Conservation (phyloP, 495 filamentous ascomycete genomes). For the Aspergillus conjunctus region DNA sequence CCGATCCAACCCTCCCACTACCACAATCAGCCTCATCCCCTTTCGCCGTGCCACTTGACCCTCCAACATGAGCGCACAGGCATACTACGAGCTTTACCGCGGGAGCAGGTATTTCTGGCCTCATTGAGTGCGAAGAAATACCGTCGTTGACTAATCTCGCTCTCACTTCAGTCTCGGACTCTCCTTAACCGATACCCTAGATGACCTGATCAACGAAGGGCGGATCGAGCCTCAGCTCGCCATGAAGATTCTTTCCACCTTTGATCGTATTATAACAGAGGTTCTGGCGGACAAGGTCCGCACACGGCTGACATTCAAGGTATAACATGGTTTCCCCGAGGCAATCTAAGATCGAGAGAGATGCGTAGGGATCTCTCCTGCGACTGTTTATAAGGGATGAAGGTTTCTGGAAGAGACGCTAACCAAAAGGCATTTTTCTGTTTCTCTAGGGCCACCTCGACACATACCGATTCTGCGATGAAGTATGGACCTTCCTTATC, state of each 20-base stretch:
- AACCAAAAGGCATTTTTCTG: conserved; percentile 9
- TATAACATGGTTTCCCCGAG: conserved; percentile 43
- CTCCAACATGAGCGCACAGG: conserved; percentile 39
- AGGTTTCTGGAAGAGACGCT: conserved; percentile 13
- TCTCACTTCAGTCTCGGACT: conserved; percentile 71
- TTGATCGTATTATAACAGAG: conserved; percentile 86
- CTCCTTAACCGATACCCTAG: conserved; percentile 92
- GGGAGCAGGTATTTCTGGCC: conserved; percentile 75
- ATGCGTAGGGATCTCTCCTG: neutral
- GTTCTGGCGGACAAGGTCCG: conserved; percentile 89
- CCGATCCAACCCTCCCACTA: conserved; percentile 22
- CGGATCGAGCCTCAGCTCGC: conserved; percentile 96
- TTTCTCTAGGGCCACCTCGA: conserved; percentile 82
- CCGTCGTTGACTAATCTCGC: conserved; percentile 9
- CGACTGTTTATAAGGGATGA: neutral
- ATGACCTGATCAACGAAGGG: conserved; percentile 88
- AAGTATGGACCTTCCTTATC: conserved; percentile 99
- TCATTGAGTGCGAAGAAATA: too few species aligned
- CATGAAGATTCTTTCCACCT: conserved; percentile 94
- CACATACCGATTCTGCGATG: conserved; percentile 99
- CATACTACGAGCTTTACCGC: conserved; percentile 95
- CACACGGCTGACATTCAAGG: conserved; percentile 92
- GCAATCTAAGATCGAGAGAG: neutral
- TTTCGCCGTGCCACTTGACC: conserved; percentile 13
- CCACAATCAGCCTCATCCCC: conserved; percentile 20